These are phyloP conservation scores for Linum trigynum DNA, from an alignment of 345 rosid genomes.

Conservation along the genomic window DNA sequence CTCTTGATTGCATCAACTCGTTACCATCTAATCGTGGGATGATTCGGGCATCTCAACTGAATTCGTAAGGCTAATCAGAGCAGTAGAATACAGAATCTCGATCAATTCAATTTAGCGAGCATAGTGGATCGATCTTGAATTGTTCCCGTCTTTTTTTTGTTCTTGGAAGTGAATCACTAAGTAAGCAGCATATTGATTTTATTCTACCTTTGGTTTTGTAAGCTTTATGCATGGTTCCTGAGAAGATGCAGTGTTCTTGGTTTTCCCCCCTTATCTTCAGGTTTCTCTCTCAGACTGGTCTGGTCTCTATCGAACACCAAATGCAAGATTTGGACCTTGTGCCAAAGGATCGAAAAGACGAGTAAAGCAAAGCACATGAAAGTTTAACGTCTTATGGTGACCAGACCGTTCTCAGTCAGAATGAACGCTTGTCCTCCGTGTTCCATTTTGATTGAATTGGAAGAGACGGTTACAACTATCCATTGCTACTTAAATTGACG, in stretches of 20 bases:
- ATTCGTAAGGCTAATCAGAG: no score
- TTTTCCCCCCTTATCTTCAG: constrained; percentile 29
- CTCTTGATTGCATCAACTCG: no score
- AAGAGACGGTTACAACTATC: constrained; percentile 15
- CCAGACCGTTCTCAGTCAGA: background rate
- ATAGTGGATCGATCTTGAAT: background rate
- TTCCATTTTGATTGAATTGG: constrained; percentile 11
- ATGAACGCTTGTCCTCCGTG: no score
- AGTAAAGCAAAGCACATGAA: constrained; percentile 7
- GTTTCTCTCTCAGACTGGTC: constrained; percentile 79
- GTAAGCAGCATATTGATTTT: no score
- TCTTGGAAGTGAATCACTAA: no score
- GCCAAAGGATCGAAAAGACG: constrained; percentile 36
- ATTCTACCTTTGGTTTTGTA: background rate
- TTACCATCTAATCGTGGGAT: no score
- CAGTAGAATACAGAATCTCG: no score
- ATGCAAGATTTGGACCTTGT: constrained; percentile 61
- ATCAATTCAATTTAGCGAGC: no score
- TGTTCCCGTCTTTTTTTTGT: background rate
- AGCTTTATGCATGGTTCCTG: constrained; percentile 2
- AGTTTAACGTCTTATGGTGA: constrained; percentile 1
- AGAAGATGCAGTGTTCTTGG: background rate
- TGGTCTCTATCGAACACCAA: constrained; percentile 72
- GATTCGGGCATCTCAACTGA: no score
- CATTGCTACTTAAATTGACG: constrained; percentile 3